phyloP scores from a whole-genome alignment of 495 filamentous ascomycete species.

The Xylaria cubensis region DNA sequence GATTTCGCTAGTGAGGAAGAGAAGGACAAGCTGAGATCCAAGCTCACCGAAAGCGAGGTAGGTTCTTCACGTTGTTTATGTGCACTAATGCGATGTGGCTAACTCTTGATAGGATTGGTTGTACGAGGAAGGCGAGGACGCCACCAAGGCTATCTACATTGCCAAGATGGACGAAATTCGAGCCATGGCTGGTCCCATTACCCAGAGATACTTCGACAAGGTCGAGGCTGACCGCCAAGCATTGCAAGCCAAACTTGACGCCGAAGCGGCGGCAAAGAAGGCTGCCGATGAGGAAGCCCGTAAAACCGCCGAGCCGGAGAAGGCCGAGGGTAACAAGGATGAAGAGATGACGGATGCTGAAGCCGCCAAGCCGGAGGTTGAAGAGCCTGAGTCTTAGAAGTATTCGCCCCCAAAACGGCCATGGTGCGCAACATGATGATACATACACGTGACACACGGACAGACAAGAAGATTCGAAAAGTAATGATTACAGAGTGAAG shows the following conservation, averaged over 20 bases:
- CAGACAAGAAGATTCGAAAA: constrained; percentile 7
- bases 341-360: constrained; percentile 66
- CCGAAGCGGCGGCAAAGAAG: constrained; percentile 81
- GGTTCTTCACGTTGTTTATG: constrained; percentile 35
- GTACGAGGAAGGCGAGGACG: constrained; percentile 95
- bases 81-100: constrained; percentile 25
- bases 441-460: not conserved
- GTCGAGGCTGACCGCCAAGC: constrained; percentile 86
- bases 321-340: constrained; percentile 51
- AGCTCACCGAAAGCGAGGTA: constrained; percentile 86
- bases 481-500: constrained; percentile 24
- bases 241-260: constrained; percentile 75
- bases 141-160: constrained; percentile 90
- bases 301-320: constrained; percentile 54
- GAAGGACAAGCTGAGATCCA: constrained; percentile 81
- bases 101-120: constrained; percentile 83
- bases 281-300: constrained; percentile 69
- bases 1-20: constrained; percentile 91
- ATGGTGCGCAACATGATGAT: not conserved
- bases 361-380: constrained; percentile 51
- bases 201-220: constrained; percentile 95
- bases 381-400: constrained; percentile 44
- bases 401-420: not conserved
- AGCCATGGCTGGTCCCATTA: constrained; percentile 86
- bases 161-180: constrained; percentile 96